Conservation (phyloP, 1,284 basidiomycete genomes). For the Irpex rosettiformis region DNA sequence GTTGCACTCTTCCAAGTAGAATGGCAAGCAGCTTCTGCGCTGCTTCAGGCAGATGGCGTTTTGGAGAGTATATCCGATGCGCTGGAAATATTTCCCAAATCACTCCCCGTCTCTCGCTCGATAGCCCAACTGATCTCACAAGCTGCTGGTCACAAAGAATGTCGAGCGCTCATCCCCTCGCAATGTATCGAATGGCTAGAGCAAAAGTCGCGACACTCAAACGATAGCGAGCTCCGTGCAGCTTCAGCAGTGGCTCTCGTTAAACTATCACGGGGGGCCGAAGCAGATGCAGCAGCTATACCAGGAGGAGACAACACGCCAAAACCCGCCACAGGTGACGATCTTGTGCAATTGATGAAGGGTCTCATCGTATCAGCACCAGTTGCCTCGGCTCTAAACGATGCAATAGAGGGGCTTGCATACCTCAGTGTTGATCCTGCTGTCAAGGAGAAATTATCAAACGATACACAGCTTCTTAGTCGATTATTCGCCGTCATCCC, state of each 20-base stretch:
- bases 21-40: slow-evolving; percentile 53
- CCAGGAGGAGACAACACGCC: slow-evolving; percentile 29
- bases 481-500: slow-evolving; percentile 61
- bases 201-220: slow-evolving; percentile 44
- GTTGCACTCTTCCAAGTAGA: slow-evolving; percentile 77
- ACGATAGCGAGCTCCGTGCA: slow-evolving; percentile 47
- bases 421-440: slow-evolving; percentile 69
- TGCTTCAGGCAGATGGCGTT: slow-evolving; percentile 60
- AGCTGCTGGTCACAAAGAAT: slow-evolving; percentile 68
- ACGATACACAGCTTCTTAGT: slow-evolving; percentile 53
- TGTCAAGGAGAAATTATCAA: slow-evolving; percentile 64
- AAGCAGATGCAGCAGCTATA: slow-evolving; percentile 40
- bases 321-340: slow-evolving; percentile 35
- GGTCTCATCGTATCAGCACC: slow-evolving; percentile 42
- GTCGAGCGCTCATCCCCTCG: slow-evolving; percentile 56
- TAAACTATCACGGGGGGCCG: slow-evolving; percentile 66
- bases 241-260: slow-evolving; percentile 72
- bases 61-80: slow-evolving; percentile 61
- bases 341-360: slow-evolving; percentile 56
- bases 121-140: slow-evolving; percentile 72
- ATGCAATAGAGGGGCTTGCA: slow-evolving; percentile 80
- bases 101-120: slow-evolving; percentile 40
- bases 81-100: slow-evolving; percentile 57
- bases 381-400: slow-evolving; percentile 39
- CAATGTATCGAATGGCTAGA: slow-evolving; percentile 63